Conservation (phyloP, 495 filamentous ascomycete species). For the Darksidea phi region DNA sequence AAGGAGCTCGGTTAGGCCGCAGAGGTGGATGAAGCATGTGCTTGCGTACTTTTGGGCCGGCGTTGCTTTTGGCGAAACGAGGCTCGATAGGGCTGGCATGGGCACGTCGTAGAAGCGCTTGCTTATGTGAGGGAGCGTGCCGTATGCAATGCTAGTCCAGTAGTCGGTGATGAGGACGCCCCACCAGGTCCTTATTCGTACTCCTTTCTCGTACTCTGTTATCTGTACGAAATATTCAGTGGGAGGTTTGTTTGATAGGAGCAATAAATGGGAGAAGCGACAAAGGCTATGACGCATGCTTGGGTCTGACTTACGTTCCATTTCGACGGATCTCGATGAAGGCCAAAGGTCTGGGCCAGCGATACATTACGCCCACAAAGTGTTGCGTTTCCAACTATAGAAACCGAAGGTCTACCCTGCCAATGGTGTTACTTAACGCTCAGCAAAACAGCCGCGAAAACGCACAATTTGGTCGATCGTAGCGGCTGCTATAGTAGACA, state of each 20-base stretch:
- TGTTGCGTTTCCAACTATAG: slow-evolving; percentile 21
- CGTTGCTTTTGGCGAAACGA: slow-evolving; percentile 22
- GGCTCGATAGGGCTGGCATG: slow-evolving; percentile 49
- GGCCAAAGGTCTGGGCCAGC: slow-evolving; percentile 28
- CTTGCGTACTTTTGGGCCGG: slow-evolving; percentile 42
- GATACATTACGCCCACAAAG: slow-evolving; percentile 25
- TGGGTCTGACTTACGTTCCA: slow-evolving; percentile 19
- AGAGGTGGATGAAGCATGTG: slow-evolving; percentile 54
- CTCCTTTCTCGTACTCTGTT: slow-evolving; percentile 18
- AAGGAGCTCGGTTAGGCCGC: slow-evolving; percentile 54
- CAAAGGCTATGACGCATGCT: no score
- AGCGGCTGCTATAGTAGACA: slow-evolving; percentile 21
- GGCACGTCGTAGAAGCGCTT: slow-evolving; percentile 55
- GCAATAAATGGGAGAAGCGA: no score
- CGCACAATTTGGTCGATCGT: slow-evolving; percentile 19
- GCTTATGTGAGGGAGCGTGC: slow-evolving; percentile 18
- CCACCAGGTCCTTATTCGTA: slow-evolving; percentile 27
- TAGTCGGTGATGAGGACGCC: slow-evolving; percentile 33
- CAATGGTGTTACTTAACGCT: no score
- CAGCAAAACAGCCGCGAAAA: no score
- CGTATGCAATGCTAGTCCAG: slow-evolving; percentile 27
- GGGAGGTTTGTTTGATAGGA: no score
- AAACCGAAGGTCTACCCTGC: slow-evolving; percentile 18
- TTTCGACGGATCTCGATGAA: slow-evolving; percentile 27
- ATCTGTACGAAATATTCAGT: no score